Conservation (phyloP, 257 asterid species). For the Ilex asprella region DNA sequence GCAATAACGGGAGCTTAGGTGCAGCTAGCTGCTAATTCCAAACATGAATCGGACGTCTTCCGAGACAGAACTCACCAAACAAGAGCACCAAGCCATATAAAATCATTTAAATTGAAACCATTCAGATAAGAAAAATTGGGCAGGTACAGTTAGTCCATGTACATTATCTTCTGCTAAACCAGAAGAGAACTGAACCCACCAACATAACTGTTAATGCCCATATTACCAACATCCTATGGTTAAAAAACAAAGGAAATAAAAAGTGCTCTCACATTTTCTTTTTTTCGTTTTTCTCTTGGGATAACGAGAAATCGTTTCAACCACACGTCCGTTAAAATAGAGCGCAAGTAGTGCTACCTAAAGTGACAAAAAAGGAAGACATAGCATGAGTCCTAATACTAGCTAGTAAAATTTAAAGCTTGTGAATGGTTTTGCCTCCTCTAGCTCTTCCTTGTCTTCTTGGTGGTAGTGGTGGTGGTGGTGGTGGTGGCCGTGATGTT, state of each 20-base stretch:
- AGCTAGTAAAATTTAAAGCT: background rate
- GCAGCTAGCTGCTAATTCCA: no score
- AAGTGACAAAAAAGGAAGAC: background rate
- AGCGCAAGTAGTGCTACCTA: constrained; percentile 50
- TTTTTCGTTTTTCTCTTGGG: background rate
- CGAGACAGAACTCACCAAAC: no score
- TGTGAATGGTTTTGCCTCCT: background rate
- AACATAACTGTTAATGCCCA: background rate
- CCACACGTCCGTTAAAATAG: constrained; percentile 30
- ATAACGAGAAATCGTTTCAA: background rate
- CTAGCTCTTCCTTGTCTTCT: constrained; percentile 27
- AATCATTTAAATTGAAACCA: no score
- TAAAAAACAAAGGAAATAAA: background rate
- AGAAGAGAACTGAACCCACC: constrained; percentile 4
- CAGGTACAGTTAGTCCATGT: constrained; percentile 11
- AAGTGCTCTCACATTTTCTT: constrained; percentile 50
- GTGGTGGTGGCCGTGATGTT: background rate
- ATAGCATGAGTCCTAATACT: background rate
- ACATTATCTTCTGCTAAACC: constrained; percentile 15
- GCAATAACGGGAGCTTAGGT: no score
- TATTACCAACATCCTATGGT: background rate
- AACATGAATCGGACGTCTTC: no score
- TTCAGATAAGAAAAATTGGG: constrained; percentile 12
- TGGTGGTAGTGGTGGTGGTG: constrained; percentile 9
- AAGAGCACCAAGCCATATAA: no score